phyloP scores from a whole-genome alignment of 2,329 filamentous ascomycete species.

The Alternaria gansuensis region DNA sequence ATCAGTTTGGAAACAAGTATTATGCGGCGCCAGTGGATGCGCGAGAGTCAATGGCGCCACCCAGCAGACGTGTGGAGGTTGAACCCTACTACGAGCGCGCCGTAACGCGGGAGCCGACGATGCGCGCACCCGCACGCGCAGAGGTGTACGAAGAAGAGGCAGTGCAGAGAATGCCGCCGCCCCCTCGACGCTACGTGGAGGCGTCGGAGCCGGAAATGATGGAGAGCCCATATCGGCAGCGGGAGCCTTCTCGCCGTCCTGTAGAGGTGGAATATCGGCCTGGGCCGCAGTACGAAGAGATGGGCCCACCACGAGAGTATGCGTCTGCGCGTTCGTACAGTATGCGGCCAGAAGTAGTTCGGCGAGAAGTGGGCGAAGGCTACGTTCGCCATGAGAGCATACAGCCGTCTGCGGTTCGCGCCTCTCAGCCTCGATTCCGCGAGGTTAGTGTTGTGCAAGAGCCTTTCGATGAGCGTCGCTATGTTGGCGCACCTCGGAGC shows the following conservation, averaged over 20 bases:
- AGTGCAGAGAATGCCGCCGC: constrained; percentile 56
- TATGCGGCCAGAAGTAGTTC: constrained; percentile 51
- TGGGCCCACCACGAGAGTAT: constrained; percentile 49
- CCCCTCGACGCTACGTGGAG: constrained; percentile 62
- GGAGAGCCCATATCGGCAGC: constrained; percentile 65
- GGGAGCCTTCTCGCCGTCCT: constrained; percentile 66
- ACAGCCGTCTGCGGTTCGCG: constrained; percentile 50
- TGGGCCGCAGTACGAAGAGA: constrained; percentile 49
- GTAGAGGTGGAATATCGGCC: constrained; percentile 48
- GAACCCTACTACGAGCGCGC: constrained; percentile 73
- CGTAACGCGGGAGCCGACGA: constrained; percentile 62
- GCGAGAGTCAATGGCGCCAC: constrained; percentile 65
- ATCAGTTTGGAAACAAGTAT: constrained; percentile 85
- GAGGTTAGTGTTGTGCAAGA: constrained; percentile 56
- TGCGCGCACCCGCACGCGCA: constrained; percentile 59
- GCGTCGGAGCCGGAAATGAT: constrained; percentile 67
- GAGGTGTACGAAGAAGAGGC: constrained; percentile 58
- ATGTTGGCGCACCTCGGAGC: constrained; percentile 41
- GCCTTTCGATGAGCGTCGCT: constrained; percentile 46
- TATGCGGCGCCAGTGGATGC: constrained; percentile 63
- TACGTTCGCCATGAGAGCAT: constrained; percentile 54
- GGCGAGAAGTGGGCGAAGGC: constrained; percentile 47
- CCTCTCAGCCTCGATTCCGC: constrained; percentile 48
- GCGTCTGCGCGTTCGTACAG: constrained; percentile 50
- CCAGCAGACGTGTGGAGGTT: constrained; percentile 59